Evolutionary conservation across 2,329 filamentous ascomycete genomes (phyloP), one percentile per base, ranked within the genome.

Genomic region (Emericellopsis cladophorae): DNA sequence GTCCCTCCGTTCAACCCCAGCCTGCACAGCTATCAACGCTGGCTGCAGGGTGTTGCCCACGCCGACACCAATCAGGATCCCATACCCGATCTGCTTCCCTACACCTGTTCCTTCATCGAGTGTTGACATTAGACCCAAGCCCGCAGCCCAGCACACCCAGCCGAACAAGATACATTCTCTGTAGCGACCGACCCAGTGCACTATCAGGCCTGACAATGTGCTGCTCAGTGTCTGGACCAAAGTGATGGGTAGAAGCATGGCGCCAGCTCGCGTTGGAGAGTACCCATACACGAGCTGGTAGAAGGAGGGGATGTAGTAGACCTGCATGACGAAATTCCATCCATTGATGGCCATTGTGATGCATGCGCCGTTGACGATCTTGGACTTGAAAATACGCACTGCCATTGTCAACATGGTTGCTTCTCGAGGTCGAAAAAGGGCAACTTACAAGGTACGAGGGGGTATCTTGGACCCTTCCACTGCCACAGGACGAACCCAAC

Each of bases 311-410:
- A 67, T 60, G 42, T 64, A 70, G 46, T 70, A 71, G 7, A 72
- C 57, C 45, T 76, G 72, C n/a, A 72, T 65, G 21, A 75, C 58
- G 42, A 74, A 74, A 46, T 74, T 74, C 72, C 72, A 76, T 4
- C 72, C 72, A 39, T 75, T 74, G 49, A 76, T 66, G 31, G 70
- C 68, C 68, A 73, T 74, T 14, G 69, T 74, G 15, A 76, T 46
- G 44, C 68, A 74, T 1, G 70, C 68, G 1, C 72, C 71, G 31
- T 71, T 72, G 24, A 74, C 69, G 24, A 75, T 70, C 14, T 56
- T 58, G 1, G 60, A 64, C 46, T 65, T 66, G 60, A 76, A 74
- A 14, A 79, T 71, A 45, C 72, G 66, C 31, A 74, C 62, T 51
- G 51, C 41, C 4, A 48, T 46, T 10, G 48, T 26, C 10, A 39